Percentiles rank a stretch among this genome's conserved stretches.
phyloP scores from a whole-genome alignment of 441 rosid genomes.

The Pelargonium cotyledonis region DNA sequence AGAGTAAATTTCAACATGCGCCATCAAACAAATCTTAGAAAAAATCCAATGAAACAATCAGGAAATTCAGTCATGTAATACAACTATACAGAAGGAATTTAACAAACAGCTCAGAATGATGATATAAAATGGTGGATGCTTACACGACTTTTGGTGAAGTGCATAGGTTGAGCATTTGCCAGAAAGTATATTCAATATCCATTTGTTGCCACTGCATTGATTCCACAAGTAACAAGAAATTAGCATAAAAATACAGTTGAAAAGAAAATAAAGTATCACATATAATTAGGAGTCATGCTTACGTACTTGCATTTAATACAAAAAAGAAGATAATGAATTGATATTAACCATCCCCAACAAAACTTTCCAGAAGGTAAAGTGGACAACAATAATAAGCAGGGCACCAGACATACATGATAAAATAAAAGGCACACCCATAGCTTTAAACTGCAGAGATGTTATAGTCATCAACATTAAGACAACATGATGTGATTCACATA shows the following conservation, averaged over 20 bases:
- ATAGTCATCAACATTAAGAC: no score
- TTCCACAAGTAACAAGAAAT: neutral
- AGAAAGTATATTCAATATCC: conserved; percentile 96
- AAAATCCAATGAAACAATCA: neutral
- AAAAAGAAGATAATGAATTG: neutral
- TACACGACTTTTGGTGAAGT: conserved; percentile 97
- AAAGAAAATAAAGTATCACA: no score
- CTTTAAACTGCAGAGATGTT: neutral
- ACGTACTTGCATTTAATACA: neutral
- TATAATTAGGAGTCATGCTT: neutral
- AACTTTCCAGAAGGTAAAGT: neutral
- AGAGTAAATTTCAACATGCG: no score
- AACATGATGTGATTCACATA: no score
- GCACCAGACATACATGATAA: neutral
- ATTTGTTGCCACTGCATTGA: conserved; percentile 95
- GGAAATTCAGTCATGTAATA: neutral
- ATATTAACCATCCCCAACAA: neutral
- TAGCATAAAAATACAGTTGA: neutral
- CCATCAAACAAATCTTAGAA: conserved; percentile 13
- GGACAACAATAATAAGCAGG: neutral
- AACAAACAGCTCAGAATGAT: neutral
- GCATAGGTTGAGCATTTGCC: conserved; percentile 98
- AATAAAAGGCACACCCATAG: neutral
- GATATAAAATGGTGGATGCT: conserved; percentile 26
- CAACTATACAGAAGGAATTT: neutral